Base-by-base conservation (phyloP, 192 early-diverging fungal species). In the Rhizophagus clarus region DNA sequence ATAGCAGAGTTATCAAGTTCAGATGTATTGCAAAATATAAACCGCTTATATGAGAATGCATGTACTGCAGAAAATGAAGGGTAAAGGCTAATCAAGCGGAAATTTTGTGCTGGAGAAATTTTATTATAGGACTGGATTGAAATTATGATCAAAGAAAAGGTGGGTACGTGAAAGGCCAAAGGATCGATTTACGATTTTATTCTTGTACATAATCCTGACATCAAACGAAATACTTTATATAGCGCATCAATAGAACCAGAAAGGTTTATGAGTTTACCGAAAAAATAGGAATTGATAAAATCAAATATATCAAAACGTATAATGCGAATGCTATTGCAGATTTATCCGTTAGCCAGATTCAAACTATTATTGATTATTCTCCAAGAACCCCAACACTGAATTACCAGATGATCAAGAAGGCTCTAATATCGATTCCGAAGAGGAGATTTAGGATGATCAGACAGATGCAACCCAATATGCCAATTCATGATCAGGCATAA, bases 291-390 rank as follows among this genome's bases (percentile, higher is more conserved):
- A 61, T 75, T 61, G 56, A 75, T 62, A 75, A 75, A 31, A 61
- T 75, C 61, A 75, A 75, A 29, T 75, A 75, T 61, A 75, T 75
- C 31, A 75, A 75, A 75, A 61, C 56, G 61, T 61, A 75, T 75
- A 75, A 24, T 61, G 74, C 74, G n/a, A 75, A 75, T 62, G 29
- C 74, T 75, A 75, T 75, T 75, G 24, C 74, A 56, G 72, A 74
- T n/a, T 74, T 51, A 74, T 56, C 72, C 11, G 61, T 12, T 61
- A 62, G 32, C 20, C 28, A 75, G 20, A 61, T 75, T 75, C 29
- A 75, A 75, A 75, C 73, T 29, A 75, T 75, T 75, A 61, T 31
- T 75, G 49, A 74, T 74, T 74, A 74, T 74, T 75, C 73, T 75
- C 51, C 56, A 51, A 73, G 47, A 75, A 75, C 28, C 73, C 29